Evolutionary conservation across 257 asterid species (phyloP), one percentile per base, ranked within the genome.

Genomic region (Penstemon newberryi): DNA sequence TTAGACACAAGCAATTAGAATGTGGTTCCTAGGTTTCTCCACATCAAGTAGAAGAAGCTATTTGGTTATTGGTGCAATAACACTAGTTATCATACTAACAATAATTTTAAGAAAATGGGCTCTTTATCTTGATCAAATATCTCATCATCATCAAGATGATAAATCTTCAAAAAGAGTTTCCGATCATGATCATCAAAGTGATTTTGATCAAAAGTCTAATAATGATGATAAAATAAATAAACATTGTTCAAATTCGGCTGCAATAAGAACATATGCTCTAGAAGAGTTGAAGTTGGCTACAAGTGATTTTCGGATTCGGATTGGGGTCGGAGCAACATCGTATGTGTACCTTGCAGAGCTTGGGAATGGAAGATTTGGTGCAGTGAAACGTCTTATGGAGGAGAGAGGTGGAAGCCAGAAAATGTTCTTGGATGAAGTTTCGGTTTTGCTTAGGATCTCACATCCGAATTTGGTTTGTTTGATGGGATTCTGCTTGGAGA

Each of bases 391-490:
- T 2, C 87, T 89, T 3, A 66, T 89, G 85, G 82, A 79, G 74
- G 87, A 85, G 78, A 87, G 88, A 56, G 95, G 96, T 7, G 96
- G 95, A 10, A 84, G 86, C 79, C 85, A 81, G 67, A 85, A 87
- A 67, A 82, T 89, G 86, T 87, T 89, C 75, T 80, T 85, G 74
- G 95, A 89, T 75, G 96, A 89, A 77, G 87, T 87, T 40, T 89
- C 96, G 0, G 96, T 89, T 73, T 78, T 89, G 87, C 83, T 89
- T 0, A 87, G 96, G 86, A 87, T 89, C 74, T 87, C 92, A 4
- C 96, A 89, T 63, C 90, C 92, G 0, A 89, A 87, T 73, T 75
- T 89, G 76, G 95, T 87, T 1, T 88, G 88, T 3, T 63, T 89
- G 73, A 60, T 89, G 81, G 95, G 96, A 9, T 89, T 89, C 71